Conservation (phyloP, 139 green algal genomes). For the Chlorella ohadii region DNA sequence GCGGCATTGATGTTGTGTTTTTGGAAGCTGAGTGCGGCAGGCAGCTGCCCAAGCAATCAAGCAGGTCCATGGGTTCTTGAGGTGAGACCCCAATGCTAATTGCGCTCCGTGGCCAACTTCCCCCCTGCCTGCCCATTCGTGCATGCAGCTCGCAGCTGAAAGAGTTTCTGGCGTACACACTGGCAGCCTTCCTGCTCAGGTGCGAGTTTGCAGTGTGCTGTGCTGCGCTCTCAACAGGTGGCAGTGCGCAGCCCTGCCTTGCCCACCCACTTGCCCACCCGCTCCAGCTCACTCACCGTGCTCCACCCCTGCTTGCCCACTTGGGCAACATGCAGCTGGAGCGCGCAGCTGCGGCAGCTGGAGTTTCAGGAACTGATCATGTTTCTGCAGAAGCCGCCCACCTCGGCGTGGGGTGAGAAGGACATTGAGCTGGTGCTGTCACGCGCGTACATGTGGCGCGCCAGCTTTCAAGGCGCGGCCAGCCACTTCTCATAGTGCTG, state of each 20-base stretch:
- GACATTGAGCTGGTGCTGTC: slow-evolving; percentile 88
- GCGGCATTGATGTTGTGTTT: not conserved
- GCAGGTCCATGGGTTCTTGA: not conserved
- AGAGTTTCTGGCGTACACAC: slow-evolving; percentile 88
- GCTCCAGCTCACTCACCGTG: slow-evolving; percentile 44
- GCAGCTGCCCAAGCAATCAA: not conserved
- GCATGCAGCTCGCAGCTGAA: slow-evolving; percentile 55
- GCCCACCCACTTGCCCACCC: not conserved
- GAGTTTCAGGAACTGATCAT: slow-evolving; percentile 78
- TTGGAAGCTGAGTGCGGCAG: not conserved
- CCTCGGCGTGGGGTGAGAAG: slow-evolving; percentile 73
- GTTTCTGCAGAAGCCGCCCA: slow-evolving; percentile 73
- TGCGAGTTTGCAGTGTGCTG: not conserved
- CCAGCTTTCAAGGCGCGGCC: slow-evolving; percentile 77
- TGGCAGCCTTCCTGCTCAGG: slow-evolving; percentile 78
- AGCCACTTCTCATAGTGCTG: slow-evolving; percentile 65
- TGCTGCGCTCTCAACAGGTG: too few relatives aligned
- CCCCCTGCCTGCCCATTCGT: not conserved
- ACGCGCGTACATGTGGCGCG: slow-evolving; percentile 83
- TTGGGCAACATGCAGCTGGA: slow-evolving; percentile 56
- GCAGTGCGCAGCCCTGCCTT: not conserved
- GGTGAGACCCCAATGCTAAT: not conserved
- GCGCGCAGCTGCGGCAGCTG: slow-evolving; percentile 60
- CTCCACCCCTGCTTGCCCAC: not conserved
- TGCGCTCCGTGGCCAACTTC: too few relatives aligned